Conservation (phyloP, 116 monocot species). For the Papilionanthe hybrid region DNA sequence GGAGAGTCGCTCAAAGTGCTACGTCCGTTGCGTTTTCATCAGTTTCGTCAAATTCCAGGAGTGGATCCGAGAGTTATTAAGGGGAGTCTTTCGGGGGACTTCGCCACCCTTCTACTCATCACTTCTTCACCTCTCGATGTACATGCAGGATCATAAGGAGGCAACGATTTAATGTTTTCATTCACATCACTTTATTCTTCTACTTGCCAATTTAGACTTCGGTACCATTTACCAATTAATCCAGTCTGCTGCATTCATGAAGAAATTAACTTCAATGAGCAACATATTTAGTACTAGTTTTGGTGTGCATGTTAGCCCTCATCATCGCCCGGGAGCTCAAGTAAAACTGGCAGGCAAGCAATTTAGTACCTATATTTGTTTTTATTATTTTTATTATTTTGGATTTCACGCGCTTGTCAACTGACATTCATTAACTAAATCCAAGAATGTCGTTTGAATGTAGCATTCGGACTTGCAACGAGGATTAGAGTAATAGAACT, state of each 20-base stretch:
- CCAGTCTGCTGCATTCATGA: constrained; percentile 23
- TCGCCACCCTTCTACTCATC: too few relatives aligned
- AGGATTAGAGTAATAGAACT: not conserved
- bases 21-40: too few relatives aligned
- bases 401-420: not conserved
- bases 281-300: constrained; percentile 41
- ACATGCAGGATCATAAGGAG: constrained; percentile 30
- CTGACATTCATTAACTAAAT: not conserved
- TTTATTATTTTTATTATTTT: not conserved
- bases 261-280: constrained; percentile 34
- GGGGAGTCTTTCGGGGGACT: too few relatives aligned
- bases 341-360: constrained; percentile 20
- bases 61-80: too few relatives aligned
- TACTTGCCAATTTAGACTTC: not conserved
- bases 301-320: constrained; percentile 31
- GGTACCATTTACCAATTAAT: not conserved
- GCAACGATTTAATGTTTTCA: constrained; percentile 44
- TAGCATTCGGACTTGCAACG: not conserved
- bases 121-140: constrained; percentile 29
- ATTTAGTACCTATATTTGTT: constrained; percentile 32
- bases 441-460: not conserved
- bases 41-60: too few relatives aligned
- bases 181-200: not conserved
- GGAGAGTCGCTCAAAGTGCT: too few relatives aligned
- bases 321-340: constrained; percentile 31